A percentile compares a stretch with the other conserved stretches of the same genome.
These are phyloP conservation scores for Manihot esculenta DNA, from an alignment of 441 rosid species.

Conservation along the genomic window DNA sequence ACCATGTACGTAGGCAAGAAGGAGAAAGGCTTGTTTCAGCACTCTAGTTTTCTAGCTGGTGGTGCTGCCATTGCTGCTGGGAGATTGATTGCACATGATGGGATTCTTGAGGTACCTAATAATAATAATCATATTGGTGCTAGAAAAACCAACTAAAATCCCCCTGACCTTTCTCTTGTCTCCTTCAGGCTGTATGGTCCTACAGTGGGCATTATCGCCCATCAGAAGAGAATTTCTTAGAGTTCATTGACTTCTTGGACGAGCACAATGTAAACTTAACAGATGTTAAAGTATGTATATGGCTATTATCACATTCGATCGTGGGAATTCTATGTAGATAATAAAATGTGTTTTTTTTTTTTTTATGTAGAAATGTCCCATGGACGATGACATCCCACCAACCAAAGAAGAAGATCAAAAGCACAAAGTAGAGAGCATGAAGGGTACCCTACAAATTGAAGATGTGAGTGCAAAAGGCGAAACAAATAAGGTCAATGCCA, in stretches of 20 bases:
- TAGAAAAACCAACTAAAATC: neutral
- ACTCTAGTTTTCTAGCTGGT: slow-evolving; percentile 52
- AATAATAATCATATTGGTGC: neutral
- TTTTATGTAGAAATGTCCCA: slow-evolving; percentile 26
- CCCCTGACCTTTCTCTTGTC: too few relatives aligned
- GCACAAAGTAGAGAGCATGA: neutral
- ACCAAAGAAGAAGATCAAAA: neutral
- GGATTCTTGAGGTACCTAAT: slow-evolving; percentile 33
- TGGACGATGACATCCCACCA: slow-evolving; percentile 39
- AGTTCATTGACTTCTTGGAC: slow-evolving; percentile 35
- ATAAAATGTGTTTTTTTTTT: too few relatives aligned
- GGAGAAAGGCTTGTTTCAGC: slow-evolving; percentile 45
- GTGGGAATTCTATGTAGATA: too few relatives aligned
- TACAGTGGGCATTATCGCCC: slow-evolving; percentile 53
- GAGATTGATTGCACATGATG: slow-evolving; percentile 35
- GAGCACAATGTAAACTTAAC: slow-evolving; percentile 39
- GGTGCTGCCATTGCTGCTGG: slow-evolving; percentile 49
- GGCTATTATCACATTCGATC: accelerated
- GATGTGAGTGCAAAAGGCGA: neutral
- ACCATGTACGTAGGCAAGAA: slow-evolving; percentile 42
- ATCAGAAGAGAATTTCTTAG: slow-evolving; percentile 38
- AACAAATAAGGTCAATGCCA: too few relatives aligned
- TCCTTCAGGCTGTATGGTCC: slow-evolving; percentile 43
- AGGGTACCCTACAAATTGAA: neutral
- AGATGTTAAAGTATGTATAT: slow-evolving; percentile 30